Percentiles rank a stretch among this genome's conserved stretches.
Conservation (phyloP, 179 eudicot genomes). For the Beta corolliflora region DNA sequence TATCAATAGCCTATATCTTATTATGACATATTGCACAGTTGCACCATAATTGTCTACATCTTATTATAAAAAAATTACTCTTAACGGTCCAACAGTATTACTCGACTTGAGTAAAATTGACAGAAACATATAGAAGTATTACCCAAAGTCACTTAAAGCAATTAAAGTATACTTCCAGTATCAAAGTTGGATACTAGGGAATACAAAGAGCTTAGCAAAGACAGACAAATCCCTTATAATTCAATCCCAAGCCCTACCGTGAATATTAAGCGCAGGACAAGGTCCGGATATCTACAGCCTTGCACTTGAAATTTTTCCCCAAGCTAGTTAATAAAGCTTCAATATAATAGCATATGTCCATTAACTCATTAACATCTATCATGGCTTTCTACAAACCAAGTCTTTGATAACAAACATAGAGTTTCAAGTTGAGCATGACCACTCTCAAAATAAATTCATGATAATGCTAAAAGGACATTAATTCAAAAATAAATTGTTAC, state of each 20-base stretch:
- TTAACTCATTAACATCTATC: not conserved
- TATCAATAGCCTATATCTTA: not conserved
- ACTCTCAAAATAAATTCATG: not conserved
- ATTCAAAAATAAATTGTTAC: not conserved
- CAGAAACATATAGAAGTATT: no score
- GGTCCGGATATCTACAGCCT: not conserved
- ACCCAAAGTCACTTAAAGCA: no score
- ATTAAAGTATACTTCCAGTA: no score
- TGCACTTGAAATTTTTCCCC: not conserved
- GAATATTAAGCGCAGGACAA: not conserved
- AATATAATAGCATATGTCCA: not conserved
- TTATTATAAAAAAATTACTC: no score
- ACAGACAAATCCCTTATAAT: not conserved
- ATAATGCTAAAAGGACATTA: not conserved
- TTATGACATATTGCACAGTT: not conserved
- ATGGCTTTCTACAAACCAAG: not conserved
- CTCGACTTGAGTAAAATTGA: no score
- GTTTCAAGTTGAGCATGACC: not conserved
- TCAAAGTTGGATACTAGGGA: not conserved
- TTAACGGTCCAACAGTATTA: no score
- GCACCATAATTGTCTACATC: no score
- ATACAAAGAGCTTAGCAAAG: not conserved
- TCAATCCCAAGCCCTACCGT: not conserved
- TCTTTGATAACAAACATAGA: not conserved
- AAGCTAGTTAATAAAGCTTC: not conserved